A percentile compares a stretch with the other conserved stretches of the same genome.
phyloP scores from a whole-genome alignment of 1,139 yeast species.

The Candida gigantensis region DNA sequence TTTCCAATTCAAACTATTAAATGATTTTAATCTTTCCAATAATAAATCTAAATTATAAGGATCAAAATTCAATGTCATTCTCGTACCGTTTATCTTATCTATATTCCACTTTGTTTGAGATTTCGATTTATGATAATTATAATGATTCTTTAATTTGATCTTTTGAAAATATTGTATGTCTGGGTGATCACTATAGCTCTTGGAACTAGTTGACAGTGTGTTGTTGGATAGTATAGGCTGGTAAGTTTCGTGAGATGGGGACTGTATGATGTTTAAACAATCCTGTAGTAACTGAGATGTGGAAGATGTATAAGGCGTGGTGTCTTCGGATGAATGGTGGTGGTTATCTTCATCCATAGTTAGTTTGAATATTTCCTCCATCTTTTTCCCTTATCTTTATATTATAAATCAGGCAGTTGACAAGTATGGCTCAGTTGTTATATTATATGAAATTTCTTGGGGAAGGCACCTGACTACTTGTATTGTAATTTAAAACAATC shows the following conservation, averaged over 20 bases:
- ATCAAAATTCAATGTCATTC: constrained; percentile 26
- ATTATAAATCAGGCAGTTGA: too few relatives aligned
- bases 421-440: too few relatives aligned
- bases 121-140: constrained; percentile 35
- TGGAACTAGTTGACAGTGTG: not conserved
- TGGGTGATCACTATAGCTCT: constrained; percentile 30
- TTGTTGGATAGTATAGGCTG: constrained; percentile 13
- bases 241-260: constrained; percentile 22
- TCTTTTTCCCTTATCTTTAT: not conserved
- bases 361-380: constrained; percentile 6
- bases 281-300: constrained; percentile 34
- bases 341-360: constrained; percentile 8
- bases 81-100: constrained; percentile 17
- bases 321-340: not conserved
- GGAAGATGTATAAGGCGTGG: constrained; percentile 2
- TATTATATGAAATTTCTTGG: too few relatives aligned
- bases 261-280: constrained; percentile 28
- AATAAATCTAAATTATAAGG: constrained; percentile 34
- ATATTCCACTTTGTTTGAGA: constrained; percentile 15
- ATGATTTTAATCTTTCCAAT: constrained; percentile 31
- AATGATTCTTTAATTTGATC: constrained; percentile 40
- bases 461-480: too few relatives aligned
- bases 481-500: too few relatives aligned
- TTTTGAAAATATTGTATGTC: constrained; percentile 42
- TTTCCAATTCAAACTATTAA: constrained; percentile 37